Base-by-base conservation (phyloP, 139 green algal genomes). In the Astrephomene gubernaculifera region DNA sequence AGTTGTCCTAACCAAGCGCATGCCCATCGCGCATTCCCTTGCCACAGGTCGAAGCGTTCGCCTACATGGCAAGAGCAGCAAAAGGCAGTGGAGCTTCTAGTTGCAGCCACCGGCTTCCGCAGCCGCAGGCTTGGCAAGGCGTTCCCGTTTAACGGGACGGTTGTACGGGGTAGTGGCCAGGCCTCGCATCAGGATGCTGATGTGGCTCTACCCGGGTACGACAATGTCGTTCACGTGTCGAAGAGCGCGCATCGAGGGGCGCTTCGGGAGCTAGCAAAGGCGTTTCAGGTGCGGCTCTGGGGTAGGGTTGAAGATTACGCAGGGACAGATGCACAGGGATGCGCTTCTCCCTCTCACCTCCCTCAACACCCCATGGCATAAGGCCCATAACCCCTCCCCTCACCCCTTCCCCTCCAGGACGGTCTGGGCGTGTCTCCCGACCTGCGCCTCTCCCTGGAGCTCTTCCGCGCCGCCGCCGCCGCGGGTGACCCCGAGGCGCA, bases 401-500 rank as follows among this genome's bases (percentile, higher is more conserved):
- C 7, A 29, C 60, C n/a, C n/a, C 44, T 44, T 44, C 22, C 71
- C 45, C 35, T 61, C 41, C 88, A 94, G 91, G 78, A 79, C 31
- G 93, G 92, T 25, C 82, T 81, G 10, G 94, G 94, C 25, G 87
- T 90, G 4, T 36, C 89, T 17, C 70, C 76, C 9, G 89, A 97
- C 81, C 83, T 89, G 7, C 49, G 72, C 27, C 86, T 97, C 43
- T 89, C 95, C 2, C 80, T 94, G 69, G 76, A 91, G 67, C 90
- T 98, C 60, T 91, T 97, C 67, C 86, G 78, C 0, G n/a, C 49
- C 9, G 93, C 96, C 41, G 91, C 95, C 29, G 88, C 90, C 19
- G 49, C 88, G 27, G 95, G 95, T 0, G 90, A 96, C 74, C 71
- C 94, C 10, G 90, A 95, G 70, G 93, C 94, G 5, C 94, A 97